Evolutionary conservation across 352 stramenopile species (phyloP), one percentile per base, ranked within the genome.

Genomic region (Phytophthora citrophthora): DNA sequence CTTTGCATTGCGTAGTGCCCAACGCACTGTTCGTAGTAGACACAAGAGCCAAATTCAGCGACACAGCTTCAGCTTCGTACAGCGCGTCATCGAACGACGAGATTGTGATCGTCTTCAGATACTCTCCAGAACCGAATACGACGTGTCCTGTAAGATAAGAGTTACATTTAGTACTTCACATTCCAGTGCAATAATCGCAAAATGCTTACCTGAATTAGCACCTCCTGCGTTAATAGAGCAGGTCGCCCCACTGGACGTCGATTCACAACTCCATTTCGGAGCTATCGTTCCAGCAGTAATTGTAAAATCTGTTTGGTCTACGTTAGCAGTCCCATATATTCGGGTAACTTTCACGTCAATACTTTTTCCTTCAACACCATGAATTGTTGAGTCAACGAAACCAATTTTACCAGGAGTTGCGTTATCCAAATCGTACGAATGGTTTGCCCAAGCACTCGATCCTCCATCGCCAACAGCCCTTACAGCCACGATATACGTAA

Each of bases 381-480:
- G 32, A 44, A 66, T 75, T 27, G 52, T 31, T 1, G 29, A 16
- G 24, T 64, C 29, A 36, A 36, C 8, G 72, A 72, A 72, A 1
- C 50, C 44, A 66, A 74, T 27, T 16, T 36, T 48, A 16, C 76
- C 50, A 29, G 26, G 0, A 34, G 54, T 32, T 5, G 39, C 61
- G 0, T 52, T 58, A 38, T 88, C 78, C 2, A 65, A 65, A 10
- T 45, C 23, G 20, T 73, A 83, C 1, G 60, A 56, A 0, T 47
- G 6, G 8, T 52, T 71, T 1, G 36, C 47, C 78, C 78, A 88
- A 13, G 31, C 20, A 11, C 76, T 88, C 9, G 38, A 4, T 1
- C 74, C 73, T 10, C 48, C 49, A 18, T 65, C 62, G 4, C 76
- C 74, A 26, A 76, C 51, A 13, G 76, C 55, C 2, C 76, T 64